These are phyloP conservation scores for Lactifluus hygrophoroides DNA, from an alignment of 768 basidiomycete genomes.

Conservation along the genomic window DNA sequence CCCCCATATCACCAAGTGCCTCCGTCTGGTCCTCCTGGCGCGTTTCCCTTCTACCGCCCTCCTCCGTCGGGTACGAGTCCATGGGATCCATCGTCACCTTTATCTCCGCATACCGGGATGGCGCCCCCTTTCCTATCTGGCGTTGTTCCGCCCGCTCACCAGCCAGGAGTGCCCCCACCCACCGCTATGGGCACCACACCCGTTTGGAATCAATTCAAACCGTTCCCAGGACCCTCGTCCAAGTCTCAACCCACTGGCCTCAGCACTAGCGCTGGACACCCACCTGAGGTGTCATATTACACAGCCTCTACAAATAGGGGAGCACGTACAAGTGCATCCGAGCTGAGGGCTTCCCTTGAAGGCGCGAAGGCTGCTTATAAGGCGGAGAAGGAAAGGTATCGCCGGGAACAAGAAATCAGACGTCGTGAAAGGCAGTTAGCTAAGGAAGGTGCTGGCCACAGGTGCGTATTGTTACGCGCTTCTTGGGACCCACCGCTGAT, in stretches of 20 bases:
- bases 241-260: neutral
- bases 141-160: neutral
- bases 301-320: conserved; percentile 9
- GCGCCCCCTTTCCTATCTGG: neutral
- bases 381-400: conserved; percentile 61
- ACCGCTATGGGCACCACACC: neutral
- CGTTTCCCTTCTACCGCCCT: neutral
- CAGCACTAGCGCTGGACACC: neutral
- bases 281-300: conserved; percentile 20
- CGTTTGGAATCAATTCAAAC: conserved; percentile 18
- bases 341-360: conserved; percentile 37
- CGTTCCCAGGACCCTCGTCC: conserved; percentile 2
- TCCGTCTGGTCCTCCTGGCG: neutral
- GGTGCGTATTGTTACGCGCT: neutral
- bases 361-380: conserved; percentile 61
- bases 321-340: conserved; percentile 1
- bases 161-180: neutral
- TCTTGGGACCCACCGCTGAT: neutral
- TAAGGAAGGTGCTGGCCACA: neutral
- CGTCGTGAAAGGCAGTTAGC: conserved; percentile 9
- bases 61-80: neutral
- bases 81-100: neutral
- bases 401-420: conserved; percentile 45
- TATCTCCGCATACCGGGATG: neutral
- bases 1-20: neutral